Base-by-base conservation (phyloP, 2,329 filamentous ascomycete genomes). In the Apiospora rasikravindrae region DNA sequence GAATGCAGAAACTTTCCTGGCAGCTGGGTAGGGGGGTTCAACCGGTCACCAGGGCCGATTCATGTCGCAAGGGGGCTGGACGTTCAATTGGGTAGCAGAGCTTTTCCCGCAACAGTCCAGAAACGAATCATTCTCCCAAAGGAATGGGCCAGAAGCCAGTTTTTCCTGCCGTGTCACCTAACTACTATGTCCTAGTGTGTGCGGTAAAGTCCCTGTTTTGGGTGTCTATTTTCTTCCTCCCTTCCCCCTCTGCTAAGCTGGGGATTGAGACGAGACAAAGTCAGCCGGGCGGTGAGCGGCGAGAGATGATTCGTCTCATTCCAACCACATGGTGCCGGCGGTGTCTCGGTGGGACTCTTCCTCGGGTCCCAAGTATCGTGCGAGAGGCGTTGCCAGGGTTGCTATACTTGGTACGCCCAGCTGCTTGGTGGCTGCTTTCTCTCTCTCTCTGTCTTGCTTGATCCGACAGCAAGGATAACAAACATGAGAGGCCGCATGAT, bases 281-380 rank as follows among this genome's bases (percentile, higher is more conserved):
- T 64, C 57, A 64, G 57, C 33, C 22, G 57, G 57, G 33, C 33
- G 57, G 57, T 64, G 57, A 64, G 57, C 33, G 57, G 45, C 1
- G 11, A 19, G 40, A 24, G 29, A n/a, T 64, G 57, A 64, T 64
- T 64, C 19, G 57, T 64, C 57, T 64, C 33, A n/a, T 33, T 29
- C 37, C 33, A 33, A 64, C 57, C 33, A 64, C 57, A 64, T 64
- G 57, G 57, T 64, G 8, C 57, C 57, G 57, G 57, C 57, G 19
- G 19, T 64, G 57, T 64, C 57, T 64, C 57, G 57, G 57, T 64
- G 33, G 57, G 33, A 64, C 4, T 64, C 22, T 11, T 3, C 10
- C 22, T 40, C 57, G 57, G 57, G 29, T 37, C 57, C 57, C 57
- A 40, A 40, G 33, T 37, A 61, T 22, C 19, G 29, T 19, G 37